Conservation (phyloP, 495 filamentous ascomycete genomes). For the Penicillium ochrochloron region DNA sequence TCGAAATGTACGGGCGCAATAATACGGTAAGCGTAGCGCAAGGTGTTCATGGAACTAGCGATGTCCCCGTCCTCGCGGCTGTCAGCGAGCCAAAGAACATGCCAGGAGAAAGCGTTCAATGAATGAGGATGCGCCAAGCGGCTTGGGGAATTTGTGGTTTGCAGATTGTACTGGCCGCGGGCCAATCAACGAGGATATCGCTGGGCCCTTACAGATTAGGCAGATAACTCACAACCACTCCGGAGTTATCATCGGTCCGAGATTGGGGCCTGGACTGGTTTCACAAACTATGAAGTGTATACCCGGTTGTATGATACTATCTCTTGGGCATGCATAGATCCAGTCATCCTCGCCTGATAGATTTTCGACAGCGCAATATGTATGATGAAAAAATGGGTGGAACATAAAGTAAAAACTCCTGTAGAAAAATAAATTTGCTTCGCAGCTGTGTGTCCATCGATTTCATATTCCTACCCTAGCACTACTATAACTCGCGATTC, state of each 20-base stretch:
- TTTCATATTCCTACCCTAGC: too few species aligned
- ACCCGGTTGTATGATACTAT: not conserved
- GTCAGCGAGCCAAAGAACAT: constrained; percentile 9
- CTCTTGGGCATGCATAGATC: not conserved
- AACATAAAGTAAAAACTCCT: not conserved
- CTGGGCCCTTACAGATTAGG: constrained; percentile 13
- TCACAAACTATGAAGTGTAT: not conserved
- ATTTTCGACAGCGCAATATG: too few species aligned
- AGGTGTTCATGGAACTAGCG: not conserved
- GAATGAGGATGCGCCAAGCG: not conserved
- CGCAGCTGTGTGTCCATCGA: too few species aligned
- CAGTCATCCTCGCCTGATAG: not conserved
- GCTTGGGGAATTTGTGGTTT: constrained; percentile 1
- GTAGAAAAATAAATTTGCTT: not conserved
- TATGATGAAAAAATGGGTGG: too few species aligned
- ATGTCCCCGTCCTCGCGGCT: not conserved
- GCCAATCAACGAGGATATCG: not conserved
- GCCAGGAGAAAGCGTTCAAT: not conserved
- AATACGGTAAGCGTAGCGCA: not conserved
- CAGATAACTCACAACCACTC: not conserved
- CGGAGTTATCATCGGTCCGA: not conserved
- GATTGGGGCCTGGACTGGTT: not conserved
- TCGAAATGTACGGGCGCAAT: not conserved
- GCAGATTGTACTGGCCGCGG: not conserved
- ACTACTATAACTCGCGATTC: too few species aligned